Evolutionary conservation across 2,329 filamentous ascomycete genomes (phyloP).

Genomic region (Penicillium janthinellum): DNA sequence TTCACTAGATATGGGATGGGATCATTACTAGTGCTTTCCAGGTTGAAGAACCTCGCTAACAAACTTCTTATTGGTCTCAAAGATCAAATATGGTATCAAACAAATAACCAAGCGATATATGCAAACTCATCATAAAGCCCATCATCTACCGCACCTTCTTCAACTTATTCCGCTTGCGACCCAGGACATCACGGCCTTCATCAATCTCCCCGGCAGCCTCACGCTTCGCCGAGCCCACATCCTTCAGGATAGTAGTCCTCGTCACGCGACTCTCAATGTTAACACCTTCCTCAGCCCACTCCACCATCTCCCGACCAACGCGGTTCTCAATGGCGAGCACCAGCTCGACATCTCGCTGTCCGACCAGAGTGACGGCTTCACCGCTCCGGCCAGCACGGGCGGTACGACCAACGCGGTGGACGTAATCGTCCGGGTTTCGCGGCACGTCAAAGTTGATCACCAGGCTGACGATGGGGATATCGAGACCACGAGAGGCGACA

Average conservation of each 20-base stretch:
- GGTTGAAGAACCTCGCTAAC: conserved; percentile 9
- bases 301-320: conserved; percentile 75
- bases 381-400: conserved; percentile 86
- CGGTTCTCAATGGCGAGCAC: conserved; percentile 87
- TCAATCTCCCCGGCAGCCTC: conserved; percentile 90
- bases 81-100: conserved; percentile 15
- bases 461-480: conserved; percentile 87
- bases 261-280: conserved; percentile 90
- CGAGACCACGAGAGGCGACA: conserved; percentile 88
- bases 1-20: not conserved
- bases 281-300: conserved; percentile 87
- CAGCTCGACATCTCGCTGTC: conserved; percentile 88
- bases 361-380: conserved; percentile 82
- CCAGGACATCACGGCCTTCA: conserved; percentile 85
- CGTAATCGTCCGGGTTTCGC: conserved; percentile 95
- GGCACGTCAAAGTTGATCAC: conserved; percentile 97
- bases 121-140: not conserved
- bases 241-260: conserved; percentile 74
- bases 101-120: conserved; percentile 10
- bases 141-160: conserved; percentile 42
- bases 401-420: conserved; percentile 93
- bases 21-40: not conserved
- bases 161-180: conserved; percentile 65
- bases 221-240: conserved; percentile 93
- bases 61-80: conserved; percentile 10